phyloP scores from a whole-genome alignment of 768 basidiomycete species.

The Rhizopogon vulgaris region DNA sequence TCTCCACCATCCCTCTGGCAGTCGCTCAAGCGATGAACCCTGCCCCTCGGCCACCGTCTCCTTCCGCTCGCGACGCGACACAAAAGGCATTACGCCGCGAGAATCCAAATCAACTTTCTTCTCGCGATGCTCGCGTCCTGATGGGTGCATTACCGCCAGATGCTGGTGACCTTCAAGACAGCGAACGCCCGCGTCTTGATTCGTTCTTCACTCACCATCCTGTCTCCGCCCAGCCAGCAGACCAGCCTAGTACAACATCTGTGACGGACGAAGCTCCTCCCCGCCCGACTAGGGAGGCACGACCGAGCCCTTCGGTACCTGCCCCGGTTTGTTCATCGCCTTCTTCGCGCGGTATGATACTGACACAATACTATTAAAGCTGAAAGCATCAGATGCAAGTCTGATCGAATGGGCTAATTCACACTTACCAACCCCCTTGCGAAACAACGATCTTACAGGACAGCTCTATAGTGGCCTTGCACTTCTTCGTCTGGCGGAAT shows the following conservation, averaged over 20 bases:
- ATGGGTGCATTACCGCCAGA: slow-evolving; percentile 48
- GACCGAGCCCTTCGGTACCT: slow-evolving; percentile 32
- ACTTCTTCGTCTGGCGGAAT: slow-evolving; percentile 81
- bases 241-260: slow-evolving; percentile 11
- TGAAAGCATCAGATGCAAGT: slow-evolving; percentile 33
- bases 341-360: neutral
- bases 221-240: slow-evolving; percentile 13
- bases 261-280: slow-evolving; percentile 40
- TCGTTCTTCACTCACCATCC: slow-evolving; percentile 49
- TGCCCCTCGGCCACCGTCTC: slow-evolving; percentile 91
- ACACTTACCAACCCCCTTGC: slow-evolving; percentile 61
- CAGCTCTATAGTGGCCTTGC: slow-evolving; percentile 64
- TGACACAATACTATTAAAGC: slow-evolving; percentile 11
- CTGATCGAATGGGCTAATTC: slow-evolving; percentile 88
- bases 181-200: slow-evolving; percentile 45
- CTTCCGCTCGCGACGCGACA: slow-evolving; percentile 77
- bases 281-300: slow-evolving; percentile 61
- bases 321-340: slow-evolving; percentile 12
- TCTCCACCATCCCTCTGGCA: slow-evolving; percentile 90
- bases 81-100: slow-evolving; percentile 83
- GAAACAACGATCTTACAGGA: slow-evolving; percentile 40
- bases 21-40: slow-evolving; percentile 98
- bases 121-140: slow-evolving; percentile 70
- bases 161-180: slow-evolving; percentile 21
- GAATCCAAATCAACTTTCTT: slow-evolving; percentile 77